Percentiles rank a stretch among this genome's conserved stretches.
phyloP scores from a whole-genome alignment of 495 filamentous ascomycete genomes.

The Aspergillus bertholletiae region DNA sequence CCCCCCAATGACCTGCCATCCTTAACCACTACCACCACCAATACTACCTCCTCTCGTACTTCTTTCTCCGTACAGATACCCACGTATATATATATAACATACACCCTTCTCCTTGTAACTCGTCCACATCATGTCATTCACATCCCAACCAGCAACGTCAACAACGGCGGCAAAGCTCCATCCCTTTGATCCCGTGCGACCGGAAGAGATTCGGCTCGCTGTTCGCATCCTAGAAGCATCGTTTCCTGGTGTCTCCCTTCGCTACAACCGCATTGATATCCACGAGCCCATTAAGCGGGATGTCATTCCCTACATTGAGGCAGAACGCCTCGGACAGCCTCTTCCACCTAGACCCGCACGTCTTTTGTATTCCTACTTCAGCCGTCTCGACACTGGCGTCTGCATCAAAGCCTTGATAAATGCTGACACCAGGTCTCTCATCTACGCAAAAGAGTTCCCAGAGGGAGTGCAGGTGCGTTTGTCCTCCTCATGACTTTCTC shows the following conservation, averaged over 20 bases:
- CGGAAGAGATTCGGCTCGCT: constrained; percentile 40
- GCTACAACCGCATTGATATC: constrained; percentile 45
- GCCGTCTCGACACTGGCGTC: constrained; percentile 37
- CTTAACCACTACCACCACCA: too few species aligned
- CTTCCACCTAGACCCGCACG: constrained; percentile 35
- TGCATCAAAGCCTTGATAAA: constrained; percentile 44
- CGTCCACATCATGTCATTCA: not conserved
- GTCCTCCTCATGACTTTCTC: not conserved
- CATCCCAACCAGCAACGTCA: not conserved
- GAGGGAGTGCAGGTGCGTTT: constrained; percentile 36
- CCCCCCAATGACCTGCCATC: too few species aligned
- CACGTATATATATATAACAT: not conserved
- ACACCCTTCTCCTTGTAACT: not conserved
- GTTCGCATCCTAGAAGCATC: constrained; percentile 35
- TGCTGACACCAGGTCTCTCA: constrained; percentile 34
- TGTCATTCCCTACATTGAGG: constrained; percentile 40
- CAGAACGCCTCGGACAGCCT: constrained; percentile 31
- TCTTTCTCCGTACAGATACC: not conserved
- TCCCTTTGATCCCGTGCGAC: constrained; percentile 42
- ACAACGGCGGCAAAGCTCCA: constrained; percentile 24
- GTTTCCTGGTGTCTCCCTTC: constrained; percentile 37
- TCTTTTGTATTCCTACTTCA: constrained; percentile 38
- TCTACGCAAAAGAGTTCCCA: constrained; percentile 38
- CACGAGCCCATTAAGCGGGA: constrained; percentile 41
- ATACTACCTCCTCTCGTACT: not conserved